Evolutionary conservation across 2,329 filamentous ascomycete genomes (phyloP).

Genomic region (Tolypocladium album): DNA sequence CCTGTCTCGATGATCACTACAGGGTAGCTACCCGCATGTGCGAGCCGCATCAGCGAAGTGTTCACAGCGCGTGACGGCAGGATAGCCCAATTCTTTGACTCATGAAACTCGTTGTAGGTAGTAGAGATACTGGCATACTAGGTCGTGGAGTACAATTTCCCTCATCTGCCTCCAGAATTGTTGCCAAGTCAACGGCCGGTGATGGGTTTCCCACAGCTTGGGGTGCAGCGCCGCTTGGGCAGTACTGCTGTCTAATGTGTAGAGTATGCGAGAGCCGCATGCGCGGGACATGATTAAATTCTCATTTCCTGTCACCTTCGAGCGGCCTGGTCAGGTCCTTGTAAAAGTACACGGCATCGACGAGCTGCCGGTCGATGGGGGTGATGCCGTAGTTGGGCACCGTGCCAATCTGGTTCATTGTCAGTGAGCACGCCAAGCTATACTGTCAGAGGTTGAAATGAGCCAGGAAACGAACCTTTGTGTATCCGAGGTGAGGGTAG

Average conservation of each 20-base stretch:
- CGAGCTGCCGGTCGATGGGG: conserved; percentile 2
- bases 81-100: background rate
- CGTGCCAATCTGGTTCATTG: background rate
- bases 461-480: background rate
- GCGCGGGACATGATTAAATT: background rate
- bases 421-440: background rate
- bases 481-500: conserved; percentile 4
- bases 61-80: too few relatives aligned
- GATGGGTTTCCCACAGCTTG: background rate
- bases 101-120: background rate
- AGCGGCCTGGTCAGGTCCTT: background rate
- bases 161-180: background rate
- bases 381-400: conserved; percentile 5
- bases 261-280: too few relatives aligned
- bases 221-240: too few relatives aligned
- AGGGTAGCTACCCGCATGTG: too few relatives aligned
- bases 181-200: too few relatives aligned
- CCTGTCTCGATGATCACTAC: too few relatives aligned
- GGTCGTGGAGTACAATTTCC: background rate
- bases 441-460: background rate
- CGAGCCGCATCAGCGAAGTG: too few relatives aligned
- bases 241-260: too few relatives aligned
- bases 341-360: conserved; percentile 3
- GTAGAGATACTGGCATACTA: background rate
- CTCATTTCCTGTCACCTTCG: background rate